Evolutionary conservation across 805 yeast species (phyloP).

Genomic region (Wickerhamiella musiphila): DNA sequence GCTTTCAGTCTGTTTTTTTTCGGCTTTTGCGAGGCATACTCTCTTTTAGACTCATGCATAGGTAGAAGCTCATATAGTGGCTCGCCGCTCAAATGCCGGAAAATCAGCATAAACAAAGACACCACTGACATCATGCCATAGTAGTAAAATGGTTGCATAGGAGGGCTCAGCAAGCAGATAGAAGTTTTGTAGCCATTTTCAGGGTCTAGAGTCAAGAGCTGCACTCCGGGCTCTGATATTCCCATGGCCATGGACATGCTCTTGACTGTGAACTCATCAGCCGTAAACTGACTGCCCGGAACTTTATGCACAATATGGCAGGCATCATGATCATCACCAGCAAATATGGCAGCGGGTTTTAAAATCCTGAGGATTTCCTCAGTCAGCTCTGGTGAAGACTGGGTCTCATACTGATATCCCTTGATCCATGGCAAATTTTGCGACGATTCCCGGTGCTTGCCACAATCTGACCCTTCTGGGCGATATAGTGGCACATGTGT

Average conservation of each 20-base stretch:
- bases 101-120: constrained; percentile 1
- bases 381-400: constrained; percentile 45
- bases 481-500: constrained; percentile 83
- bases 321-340: constrained; percentile 96
- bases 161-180: constrained; percentile 19
- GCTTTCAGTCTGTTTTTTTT: too few species aligned
- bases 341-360: constrained; percentile 52
- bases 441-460: constrained; percentile 54
- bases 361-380: constrained; percentile 39
- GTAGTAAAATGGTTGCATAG: constrained; percentile 17
- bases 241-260: constrained; percentile 91
- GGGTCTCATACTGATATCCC: constrained; percentile 85
- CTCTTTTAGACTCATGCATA: constrained; percentile 1
- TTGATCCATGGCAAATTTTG: constrained; percentile 46
- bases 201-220: constrained; percentile 43
- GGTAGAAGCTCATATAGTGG: constrained; percentile 1
- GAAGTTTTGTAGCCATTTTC: constrained; percentile 13
- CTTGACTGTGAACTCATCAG: constrained; percentile 74
- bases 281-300: constrained; percentile 13
- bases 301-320: constrained; percentile 54
- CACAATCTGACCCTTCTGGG: constrained; percentile 46
- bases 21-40: background rate
- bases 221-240: constrained; percentile 68
- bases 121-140: constrained; percentile 11
- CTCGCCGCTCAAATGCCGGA: constrained; percentile 1